Conservation (phyloP, 1,284 basidiomycete species). For the Heterobasidion parviporum region DNA sequence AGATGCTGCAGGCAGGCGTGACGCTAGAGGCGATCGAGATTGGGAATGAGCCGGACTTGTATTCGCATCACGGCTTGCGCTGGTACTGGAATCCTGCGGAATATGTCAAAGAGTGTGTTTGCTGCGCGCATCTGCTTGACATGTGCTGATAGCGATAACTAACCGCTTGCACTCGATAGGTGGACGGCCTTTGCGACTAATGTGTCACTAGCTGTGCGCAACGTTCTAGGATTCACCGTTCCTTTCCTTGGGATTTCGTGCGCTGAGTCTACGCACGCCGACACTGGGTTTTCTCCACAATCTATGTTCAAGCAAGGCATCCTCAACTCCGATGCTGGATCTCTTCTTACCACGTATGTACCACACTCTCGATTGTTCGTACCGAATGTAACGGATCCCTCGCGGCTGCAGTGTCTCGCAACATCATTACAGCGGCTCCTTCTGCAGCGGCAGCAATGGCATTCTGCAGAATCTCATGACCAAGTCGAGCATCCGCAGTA, state of each 20-base stretch:
- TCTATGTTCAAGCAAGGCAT: conserved; percentile 30
- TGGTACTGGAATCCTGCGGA: no score
- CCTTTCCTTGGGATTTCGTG: conserved; percentile 47
- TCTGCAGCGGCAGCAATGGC: conserved; percentile 40
- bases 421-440: conserved; percentile 54
- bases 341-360: conserved; percentile 23
- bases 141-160: background rate
- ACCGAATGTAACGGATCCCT: background rate
- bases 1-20: conserved; percentile 36
- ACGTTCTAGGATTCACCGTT: conserved; percentile 24
- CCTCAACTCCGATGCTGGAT: conserved; percentile 22
- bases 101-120: conserved; percentile 34
- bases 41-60: conserved; percentile 57
- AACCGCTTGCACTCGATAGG: conserved; percentile 11
- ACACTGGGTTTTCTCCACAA: conserved; percentile 47
- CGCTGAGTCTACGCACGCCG: conserved; percentile 35
- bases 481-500: conserved; percentile 49
- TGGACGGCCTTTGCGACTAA: conserved; percentile 25
- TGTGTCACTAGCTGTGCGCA: conserved; percentile 17
- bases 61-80: conserved; percentile 32
- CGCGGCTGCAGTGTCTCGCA: conserved; percentile 43
- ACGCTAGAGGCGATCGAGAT: conserved; percentile 14
- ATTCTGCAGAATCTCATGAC: conserved; percentile 52
- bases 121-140: conserved; percentile 29
- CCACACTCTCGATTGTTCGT: conserved; percentile 2